Percentiles rank a stretch among this genome's conserved stretches.
These are phyloP conservation scores for Fraxinus paxiana DNA, from an alignment of 305 asterid species.

Conservation along the genomic window DNA sequence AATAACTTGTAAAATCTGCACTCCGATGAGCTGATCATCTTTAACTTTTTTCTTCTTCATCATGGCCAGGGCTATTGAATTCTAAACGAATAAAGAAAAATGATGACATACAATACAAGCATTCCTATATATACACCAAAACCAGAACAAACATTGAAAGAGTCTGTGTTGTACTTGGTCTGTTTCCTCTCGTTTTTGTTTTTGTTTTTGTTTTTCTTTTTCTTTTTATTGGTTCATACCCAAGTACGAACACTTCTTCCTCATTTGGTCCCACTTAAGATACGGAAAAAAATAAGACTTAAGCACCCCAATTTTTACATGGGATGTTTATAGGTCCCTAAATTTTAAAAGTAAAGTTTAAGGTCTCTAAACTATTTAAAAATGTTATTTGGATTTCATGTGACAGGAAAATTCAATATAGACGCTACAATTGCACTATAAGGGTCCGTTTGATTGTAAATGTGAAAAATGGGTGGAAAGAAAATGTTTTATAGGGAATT, in stretches of 20 bases:
- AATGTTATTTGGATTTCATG: too few relatives aligned
- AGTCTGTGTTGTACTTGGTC: constrained; percentile 17
- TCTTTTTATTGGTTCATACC: background rate
- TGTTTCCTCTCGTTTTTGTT: background rate
- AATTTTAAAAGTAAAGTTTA: background rate
- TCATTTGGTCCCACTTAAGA: constrained; percentile 23
- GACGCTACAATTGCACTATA: too few relatives aligned
- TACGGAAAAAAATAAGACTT: background rate
- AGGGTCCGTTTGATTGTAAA: too few relatives aligned
- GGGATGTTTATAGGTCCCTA: background rate
- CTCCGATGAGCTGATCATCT: constrained; percentile 25
- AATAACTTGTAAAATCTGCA: constrained; percentile 39
- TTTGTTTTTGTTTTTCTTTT: background rate
- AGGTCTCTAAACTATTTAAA: background rate
- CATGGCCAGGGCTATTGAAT: constrained; percentile 18
- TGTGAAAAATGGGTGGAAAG: too few relatives aligned
- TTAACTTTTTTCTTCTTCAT: constrained; percentile 35
- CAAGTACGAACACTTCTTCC: background rate
- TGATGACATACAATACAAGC: constrained; percentile 10
- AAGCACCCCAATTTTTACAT: background rate
- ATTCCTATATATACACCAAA: constrained; percentile 19
- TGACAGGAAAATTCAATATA: too few relatives aligned
- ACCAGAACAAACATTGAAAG: constrained; percentile 17
- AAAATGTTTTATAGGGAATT: too few relatives aligned
- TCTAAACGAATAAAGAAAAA: background rate